Conservation (phyloP, 1,284 basidiomycete genomes). For the Leccinum pallidistipes region DNA sequence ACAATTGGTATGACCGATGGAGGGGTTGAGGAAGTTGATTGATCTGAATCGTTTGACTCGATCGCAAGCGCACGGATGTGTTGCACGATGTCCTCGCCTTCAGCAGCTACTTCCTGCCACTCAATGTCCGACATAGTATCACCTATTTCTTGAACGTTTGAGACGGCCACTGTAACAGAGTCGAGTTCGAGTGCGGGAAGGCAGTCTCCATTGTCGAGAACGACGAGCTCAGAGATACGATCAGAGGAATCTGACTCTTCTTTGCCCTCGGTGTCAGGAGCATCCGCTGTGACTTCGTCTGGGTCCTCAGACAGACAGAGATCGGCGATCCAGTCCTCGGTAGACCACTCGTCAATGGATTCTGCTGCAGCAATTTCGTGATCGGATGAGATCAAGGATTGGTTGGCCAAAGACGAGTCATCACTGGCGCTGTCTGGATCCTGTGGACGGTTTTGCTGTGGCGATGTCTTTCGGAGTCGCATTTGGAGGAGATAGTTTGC, state of each 20-base stretch:
- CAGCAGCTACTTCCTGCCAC: not conserved
- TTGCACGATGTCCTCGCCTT: not conserved
- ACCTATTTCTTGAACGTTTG: not conserved
- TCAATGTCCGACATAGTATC: not conserved
- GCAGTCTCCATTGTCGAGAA: not conserved
- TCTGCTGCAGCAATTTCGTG: not conserved
- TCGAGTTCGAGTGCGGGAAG: not conserved
- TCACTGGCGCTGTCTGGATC: not conserved
- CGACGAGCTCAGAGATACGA: not conserved
- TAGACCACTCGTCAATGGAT: not conserved
- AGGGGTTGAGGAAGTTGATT: not conserved
- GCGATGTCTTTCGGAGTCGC: not conserved
- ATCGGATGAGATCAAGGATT: not conserved
- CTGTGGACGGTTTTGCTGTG: not conserved
- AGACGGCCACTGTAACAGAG: not conserved
- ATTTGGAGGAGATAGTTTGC: not conserved
- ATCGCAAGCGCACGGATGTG: not conserved
- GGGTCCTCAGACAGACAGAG: not conserved
- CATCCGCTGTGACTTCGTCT: not conserved
- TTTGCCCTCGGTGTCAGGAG: not conserved
- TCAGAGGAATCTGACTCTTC: not conserved
- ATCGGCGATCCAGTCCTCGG: not conserved
- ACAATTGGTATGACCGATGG: not conserved
- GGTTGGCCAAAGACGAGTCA: not conserved
- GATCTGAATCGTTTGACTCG: not conserved